Evolutionary conservation across 768 basidiomycete genomes (phyloP).

Genomic region (Asterophora lycoperdoides): DNA sequence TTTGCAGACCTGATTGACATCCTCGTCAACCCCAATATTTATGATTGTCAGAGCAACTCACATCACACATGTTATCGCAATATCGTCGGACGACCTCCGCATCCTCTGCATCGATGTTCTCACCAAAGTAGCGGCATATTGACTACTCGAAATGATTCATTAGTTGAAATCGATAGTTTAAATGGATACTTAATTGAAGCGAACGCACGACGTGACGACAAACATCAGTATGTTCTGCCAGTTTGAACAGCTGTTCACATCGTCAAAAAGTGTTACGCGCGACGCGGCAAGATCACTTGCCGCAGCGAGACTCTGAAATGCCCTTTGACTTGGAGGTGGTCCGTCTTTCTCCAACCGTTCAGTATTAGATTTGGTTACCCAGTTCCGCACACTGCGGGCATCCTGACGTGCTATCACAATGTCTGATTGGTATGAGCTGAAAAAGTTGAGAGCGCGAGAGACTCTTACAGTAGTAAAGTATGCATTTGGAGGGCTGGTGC

Average conservation of each 20-base stretch:
- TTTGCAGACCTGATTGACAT: conserved; percentile 60
- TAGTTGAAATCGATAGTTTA: too few relatives aligned
- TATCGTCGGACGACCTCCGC: conserved; percentile 41
- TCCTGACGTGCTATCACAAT: conserved; percentile 69
- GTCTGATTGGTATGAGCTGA: not conserved
- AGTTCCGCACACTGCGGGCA: conserved; percentile 47
- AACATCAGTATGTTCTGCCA: conserved; percentile 52
- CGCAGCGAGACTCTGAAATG: conserved; percentile 56
- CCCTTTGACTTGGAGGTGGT: conserved; percentile 64
- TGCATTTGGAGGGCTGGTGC: conserved; percentile 68
- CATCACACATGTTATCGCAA: conserved; percentile 81
- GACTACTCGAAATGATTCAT: conserved; percentile 33
- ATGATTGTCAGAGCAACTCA: conserved; percentile 29
- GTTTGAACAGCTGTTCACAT: conserved; percentile 32
- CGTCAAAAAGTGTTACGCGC: not conserved
- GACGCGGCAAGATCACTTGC: conserved; percentile 33
- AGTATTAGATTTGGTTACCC: conserved; percentile 45
- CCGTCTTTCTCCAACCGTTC: conserved; percentile 46
- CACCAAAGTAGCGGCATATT: conserved; percentile 81
- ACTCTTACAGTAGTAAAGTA: conserved; percentile 74
- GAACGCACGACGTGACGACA: conserved; percentile 71
- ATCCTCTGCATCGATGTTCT: conserved; percentile 50
- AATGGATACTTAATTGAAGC: not conserved
- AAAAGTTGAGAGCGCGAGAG: not conserved
- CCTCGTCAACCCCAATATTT: not conserved